Conservation (phyloP, 140 eudicot species). For the Anethum foeniculum region DNA sequence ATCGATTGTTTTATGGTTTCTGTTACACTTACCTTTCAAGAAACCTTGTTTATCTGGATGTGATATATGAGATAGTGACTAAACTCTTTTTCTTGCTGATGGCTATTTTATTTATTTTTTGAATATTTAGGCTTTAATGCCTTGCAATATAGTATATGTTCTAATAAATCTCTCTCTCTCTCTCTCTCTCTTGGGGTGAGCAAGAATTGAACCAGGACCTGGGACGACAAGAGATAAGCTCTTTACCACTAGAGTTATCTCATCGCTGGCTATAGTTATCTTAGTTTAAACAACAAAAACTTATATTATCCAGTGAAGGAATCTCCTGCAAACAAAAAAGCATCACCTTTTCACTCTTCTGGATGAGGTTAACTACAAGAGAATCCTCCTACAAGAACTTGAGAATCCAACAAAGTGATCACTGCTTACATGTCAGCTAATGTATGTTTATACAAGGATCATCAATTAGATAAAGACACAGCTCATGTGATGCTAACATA, state of each 20-base stretch:
- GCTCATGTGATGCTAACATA: constrained; percentile 4
- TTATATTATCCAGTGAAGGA: constrained; percentile 11
- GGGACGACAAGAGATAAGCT: no score
- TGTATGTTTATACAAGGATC: background rate
- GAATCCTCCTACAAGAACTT: constrained; percentile 24
- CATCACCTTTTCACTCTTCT: constrained; percentile 24
- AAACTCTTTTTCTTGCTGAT: background rate
- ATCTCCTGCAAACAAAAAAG: constrained; percentile 25
- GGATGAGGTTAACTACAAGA: constrained; percentile 28
- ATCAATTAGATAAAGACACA: constrained; percentile 7
- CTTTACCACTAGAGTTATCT: no score
- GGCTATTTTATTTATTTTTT: no score
- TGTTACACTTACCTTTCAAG: background rate
- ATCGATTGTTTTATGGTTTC: background rate
- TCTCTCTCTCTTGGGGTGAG: no score
- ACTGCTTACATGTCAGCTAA: constrained; percentile 13
- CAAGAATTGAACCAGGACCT: no score
- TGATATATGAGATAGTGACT: background rate
- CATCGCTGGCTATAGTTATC: background rate
- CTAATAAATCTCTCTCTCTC: no score
- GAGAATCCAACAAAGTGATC: constrained; percentile 23
- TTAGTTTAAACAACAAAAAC: background rate
- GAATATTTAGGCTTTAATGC: no score
- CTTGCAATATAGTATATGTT: no score
- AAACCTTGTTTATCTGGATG: background rate